A percentile compares a stretch with the other conserved stretches of the same genome.
Evolutionary conservation across 495 filamentous ascomycete genomes (phyloP).

Genomic region (Penicillium ucsense): DNA sequence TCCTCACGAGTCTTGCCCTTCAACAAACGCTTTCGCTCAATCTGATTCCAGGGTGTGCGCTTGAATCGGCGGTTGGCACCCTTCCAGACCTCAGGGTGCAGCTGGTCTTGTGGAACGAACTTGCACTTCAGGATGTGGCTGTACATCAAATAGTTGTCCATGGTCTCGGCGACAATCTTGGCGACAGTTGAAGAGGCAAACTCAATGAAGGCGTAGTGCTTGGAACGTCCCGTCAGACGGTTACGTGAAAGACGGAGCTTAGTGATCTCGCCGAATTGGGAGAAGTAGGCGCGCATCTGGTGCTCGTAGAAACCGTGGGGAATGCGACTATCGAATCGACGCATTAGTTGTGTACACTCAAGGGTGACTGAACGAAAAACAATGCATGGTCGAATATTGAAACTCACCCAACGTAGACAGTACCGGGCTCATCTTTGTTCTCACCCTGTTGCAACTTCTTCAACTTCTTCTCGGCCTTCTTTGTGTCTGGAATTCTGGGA

Average conservation of each 20-base stretch:
- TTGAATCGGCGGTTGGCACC: conserved; percentile 86
- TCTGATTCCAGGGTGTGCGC: conserved; percentile 70
- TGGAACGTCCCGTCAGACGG: conserved; percentile 73
- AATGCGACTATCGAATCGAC: conserved; percentile 45
- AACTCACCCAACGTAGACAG: conserved; percentile 70
- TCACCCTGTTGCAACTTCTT: conserved; percentile 40
- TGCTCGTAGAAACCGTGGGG: conserved; percentile 95
- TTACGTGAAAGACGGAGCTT: conserved; percentile 83
- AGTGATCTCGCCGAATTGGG: conserved; percentile 83
- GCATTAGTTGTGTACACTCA: conserved; percentile 5
- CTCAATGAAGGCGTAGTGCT: conserved; percentile 91
- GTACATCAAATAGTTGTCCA: conserved; percentile 96
- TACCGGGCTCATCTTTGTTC: conserved; percentile 50
- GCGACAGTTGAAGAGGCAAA: conserved; percentile 72
- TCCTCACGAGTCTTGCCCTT: conserved; percentile 56
- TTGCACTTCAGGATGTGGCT: conserved; percentile 85
- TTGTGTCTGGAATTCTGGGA: conserved; percentile 48
- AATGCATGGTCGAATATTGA: neutral
- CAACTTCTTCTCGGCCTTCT: conserved; percentile 51
- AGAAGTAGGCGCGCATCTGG: conserved; percentile 88
- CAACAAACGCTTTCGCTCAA: conserved; percentile 64
- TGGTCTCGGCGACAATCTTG: conserved; percentile 81
- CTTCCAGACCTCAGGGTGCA: conserved; percentile 75
- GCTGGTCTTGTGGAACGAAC: conserved; percentile 59
- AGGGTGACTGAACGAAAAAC: neutral